Base-by-base conservation (phyloP, 2,329 filamentous ascomycete genomes). In the Pezicula rhizophila region DNA sequence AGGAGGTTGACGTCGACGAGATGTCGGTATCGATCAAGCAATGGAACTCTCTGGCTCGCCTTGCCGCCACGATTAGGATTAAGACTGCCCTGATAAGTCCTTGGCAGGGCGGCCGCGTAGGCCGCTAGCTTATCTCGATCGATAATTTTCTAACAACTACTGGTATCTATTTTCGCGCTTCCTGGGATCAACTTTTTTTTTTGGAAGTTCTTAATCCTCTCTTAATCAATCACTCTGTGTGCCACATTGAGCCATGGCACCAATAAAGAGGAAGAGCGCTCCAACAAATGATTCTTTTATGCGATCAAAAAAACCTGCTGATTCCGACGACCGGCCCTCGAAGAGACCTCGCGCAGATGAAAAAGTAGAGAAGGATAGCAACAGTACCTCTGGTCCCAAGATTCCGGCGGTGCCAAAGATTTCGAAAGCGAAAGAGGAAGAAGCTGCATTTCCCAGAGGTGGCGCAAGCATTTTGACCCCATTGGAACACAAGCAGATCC, bases 401-500 rank as follows among this genome's bases (percentile, higher is more conserved):
- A 18, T 50, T 17, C 52, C 57, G 42, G 42, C 50, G 37, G 49
- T 54, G 5, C 53, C 60, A 23, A 64, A 66, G 50, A 56, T 66
- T 46, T 71, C 26, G 64, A 78, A 47, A 74, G 76, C 34, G 63
- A 82, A 77, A 66, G 85, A 93, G 57, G 93, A 97, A 57, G 93
- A 96, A 64, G 84, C 84, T 31, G 77, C 92, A 40, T 99, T 99
- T 62, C 92, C 93, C 57, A 82, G 93, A 76, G 93, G 93, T 48
- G 95, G 93, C 39, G 92, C 83, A 46, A 95, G 89, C 64, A 77
- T 96, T 46, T 73, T 99, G 64, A 96, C 93, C 2, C 91, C 93
- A 17, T 74, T 99, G 45, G 93, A 99, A 67, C 87, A 95, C 65
- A 96, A 96, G 71, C 89, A 97, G 69, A 97, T 99, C 54, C 86